phyloP scores from a whole-genome alignment of 495 filamentous ascomycete species.

The Amniculicola lignicola region DNA sequence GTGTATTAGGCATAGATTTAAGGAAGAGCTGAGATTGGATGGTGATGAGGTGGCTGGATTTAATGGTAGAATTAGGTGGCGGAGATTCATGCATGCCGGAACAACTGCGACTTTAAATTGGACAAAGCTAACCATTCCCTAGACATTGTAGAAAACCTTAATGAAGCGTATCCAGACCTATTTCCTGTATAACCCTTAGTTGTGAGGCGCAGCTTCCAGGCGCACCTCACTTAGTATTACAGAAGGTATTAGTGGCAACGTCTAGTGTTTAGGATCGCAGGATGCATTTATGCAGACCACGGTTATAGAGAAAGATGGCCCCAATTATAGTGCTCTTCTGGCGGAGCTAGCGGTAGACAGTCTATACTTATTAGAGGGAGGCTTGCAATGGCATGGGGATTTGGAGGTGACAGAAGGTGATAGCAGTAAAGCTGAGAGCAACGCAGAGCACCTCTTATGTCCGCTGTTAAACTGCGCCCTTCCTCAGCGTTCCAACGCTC shows the following conservation, averaged over 20 bases:
- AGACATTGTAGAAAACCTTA: slow-evolving; percentile 8
- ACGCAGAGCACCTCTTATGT: slow-evolving; percentile 7
- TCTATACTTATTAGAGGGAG: slow-evolving; percentile 16
- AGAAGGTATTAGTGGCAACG: slow-evolving; percentile 11
- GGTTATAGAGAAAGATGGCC: slow-evolving; percentile 16
- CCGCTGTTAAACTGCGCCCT: slow-evolving; percentile 11
- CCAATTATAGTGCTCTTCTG: slow-evolving; percentile 17
- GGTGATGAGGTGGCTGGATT: slow-evolving; percentile 11
- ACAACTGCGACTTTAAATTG: slow-evolving; percentile 11
- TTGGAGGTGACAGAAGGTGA: background rate
- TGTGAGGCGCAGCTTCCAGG: slow-evolving; percentile 3
- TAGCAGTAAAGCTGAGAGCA: slow-evolving; percentile 7
- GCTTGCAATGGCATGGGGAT: slow-evolving; percentile 8
- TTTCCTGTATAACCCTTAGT: background rate
- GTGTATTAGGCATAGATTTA: slow-evolving; percentile 1
- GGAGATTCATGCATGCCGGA: slow-evolving; percentile 11
- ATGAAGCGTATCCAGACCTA: slow-evolving; percentile 6
- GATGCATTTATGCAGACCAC: slow-evolving; percentile 10
- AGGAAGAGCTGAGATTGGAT: slow-evolving; percentile 13
- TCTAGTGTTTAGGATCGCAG: slow-evolving; percentile 5
- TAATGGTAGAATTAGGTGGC: slow-evolving; percentile 3
- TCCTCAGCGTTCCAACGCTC: background rate
- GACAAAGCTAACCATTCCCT: slow-evolving; percentile 4
- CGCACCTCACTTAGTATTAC: background rate
- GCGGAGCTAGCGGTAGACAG: slow-evolving; percentile 17